Evolutionary conservation across 2,329 filamentous ascomycete genomes (phyloP), one percentile per base, ranked within the genome.

Genomic region (Sclerotinia sclerotiorum): DNA sequence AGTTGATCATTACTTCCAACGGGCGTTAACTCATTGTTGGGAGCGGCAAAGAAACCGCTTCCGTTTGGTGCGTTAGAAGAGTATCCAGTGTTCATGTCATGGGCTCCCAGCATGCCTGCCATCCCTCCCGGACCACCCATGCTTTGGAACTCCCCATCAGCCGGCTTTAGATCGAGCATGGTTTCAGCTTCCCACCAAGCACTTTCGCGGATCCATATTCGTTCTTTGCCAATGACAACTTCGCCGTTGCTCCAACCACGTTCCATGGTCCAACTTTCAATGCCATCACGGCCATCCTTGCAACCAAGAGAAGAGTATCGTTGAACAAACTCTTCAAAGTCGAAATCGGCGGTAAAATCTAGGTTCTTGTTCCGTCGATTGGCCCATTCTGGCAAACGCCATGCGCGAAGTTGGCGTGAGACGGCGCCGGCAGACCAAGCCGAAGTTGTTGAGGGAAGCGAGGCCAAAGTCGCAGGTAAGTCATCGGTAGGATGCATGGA

Each of bases 121-220:
- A 68, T 56, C 2, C 60, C 58, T n/a, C 39, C 66, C 13, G 52
- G 48, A 2, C 46, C 52, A 21, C 61, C 61, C 49, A 63, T 68
- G 13, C 57, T 52, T 54, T 54, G 32, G 39, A 74, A 75, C 29
- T 68, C 73, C 55, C 79, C 42, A 68, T 76, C 69, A 61, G 73
- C 52, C 68, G 79, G 77, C 79, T 95, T 94, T 74, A 96, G 84
- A 76, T 99, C 95, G 39, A 98, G 88, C 91, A 97, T 97, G 70
- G 87, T 92, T 81, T 99, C 95, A 6, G 94, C 94, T 79, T 98
- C 94, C 94, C 94, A 98, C 94, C 95, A 99, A 2, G 94, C 91
- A 68, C 83, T 85, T 79, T 99, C 95, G 62, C 94, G 88, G 83
- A 98, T 94, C 95, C 95, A 99, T 54, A 99, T 88, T 44, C 95